Evolutionary conservation across 1,284 basidiomycete species (phyloP).

Genomic region (Psilocybe mexicana): DNA sequence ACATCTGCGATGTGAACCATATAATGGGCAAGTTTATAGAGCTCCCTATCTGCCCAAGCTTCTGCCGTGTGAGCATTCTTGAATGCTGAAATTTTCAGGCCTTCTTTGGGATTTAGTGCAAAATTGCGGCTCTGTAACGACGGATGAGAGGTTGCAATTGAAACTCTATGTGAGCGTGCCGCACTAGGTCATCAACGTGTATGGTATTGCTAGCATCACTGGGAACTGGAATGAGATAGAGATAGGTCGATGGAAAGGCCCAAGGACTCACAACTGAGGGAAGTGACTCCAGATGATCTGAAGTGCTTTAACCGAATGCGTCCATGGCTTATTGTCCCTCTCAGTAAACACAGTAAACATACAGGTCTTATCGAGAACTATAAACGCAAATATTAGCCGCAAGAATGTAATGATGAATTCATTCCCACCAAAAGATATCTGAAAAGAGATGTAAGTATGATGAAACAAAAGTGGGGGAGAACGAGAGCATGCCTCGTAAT

Average conservation of each 20-base stretch:
- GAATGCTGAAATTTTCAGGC: slow-evolving; percentile 82
- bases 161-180: slow-evolving; percentile 18
- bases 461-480: background rate
- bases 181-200: slow-evolving; percentile 84
- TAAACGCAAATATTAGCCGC: slow-evolving; percentile 6
- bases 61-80: slow-evolving; percentile 71
- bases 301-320: slow-evolving; percentile 81
- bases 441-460: slow-evolving; percentile 2
- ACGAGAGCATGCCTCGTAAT: slow-evolving; percentile 61
- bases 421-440: slow-evolving; percentile 60
- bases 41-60: slow-evolving; percentile 64
- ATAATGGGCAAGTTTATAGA: slow-evolving; percentile 65
- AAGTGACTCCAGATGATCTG: slow-evolving; percentile 89
- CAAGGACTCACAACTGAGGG: slow-evolving; percentile 64
- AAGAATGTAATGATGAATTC: background rate
- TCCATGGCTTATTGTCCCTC: slow-evolving; percentile 72
- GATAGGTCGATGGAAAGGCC: background rate
- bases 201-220: slow-evolving; percentile 79
- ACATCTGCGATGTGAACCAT: slow-evolving; percentile 57
- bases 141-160: background rate
- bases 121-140: slow-evolving; percentile 71
- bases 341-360: slow-evolving; percentile 90
- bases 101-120: slow-evolving; percentile 83
- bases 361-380: slow-evolving; percentile 80
- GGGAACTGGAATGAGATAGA: background rate